Conservation (phyloP, 192 early-diverging fungal genomes). For the Chytriomyces sp. region DNA sequence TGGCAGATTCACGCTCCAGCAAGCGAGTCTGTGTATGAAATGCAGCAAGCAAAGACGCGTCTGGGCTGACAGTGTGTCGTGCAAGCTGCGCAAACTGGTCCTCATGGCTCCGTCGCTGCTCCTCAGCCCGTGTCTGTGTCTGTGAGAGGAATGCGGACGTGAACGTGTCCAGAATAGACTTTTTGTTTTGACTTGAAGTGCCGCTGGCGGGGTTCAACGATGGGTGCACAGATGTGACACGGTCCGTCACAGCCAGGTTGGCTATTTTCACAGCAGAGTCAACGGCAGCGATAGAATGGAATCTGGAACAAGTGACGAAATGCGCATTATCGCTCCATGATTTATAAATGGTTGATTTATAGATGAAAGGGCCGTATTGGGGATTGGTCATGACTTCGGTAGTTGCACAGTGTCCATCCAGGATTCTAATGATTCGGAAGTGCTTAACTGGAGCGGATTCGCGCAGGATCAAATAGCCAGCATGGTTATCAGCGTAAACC, state of each 20-base stretch:
- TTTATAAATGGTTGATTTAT: not conserved
- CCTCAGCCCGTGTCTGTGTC: no score
- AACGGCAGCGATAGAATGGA: not conserved
- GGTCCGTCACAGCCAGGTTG: not conserved
- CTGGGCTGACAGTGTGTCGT: no score
- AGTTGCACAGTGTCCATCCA: not conserved
- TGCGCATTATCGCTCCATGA: not conserved
- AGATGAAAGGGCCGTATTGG: not conserved
- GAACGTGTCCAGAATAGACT: no score
- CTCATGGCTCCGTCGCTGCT: no score
- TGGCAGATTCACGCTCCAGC: no score
- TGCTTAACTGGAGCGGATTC: not conserved
- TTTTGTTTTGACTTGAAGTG: no score
- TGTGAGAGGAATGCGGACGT: no score
- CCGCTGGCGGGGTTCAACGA: no score
- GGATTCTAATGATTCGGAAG: constrained; percentile 17
- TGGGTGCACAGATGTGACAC: no score
- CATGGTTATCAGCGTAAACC: constrained; percentile 10
- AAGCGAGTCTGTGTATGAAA: no score
- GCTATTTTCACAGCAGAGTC: not conserved
- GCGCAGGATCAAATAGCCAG: constrained; percentile 12
- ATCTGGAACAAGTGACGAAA: constrained; percentile 19
- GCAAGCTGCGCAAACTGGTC: no score
- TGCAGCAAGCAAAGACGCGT: no score
- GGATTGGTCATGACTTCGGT: not conserved